Conservation (phyloP, 352 stramenopile genomes). For the Albugo laibachii region DNA sequence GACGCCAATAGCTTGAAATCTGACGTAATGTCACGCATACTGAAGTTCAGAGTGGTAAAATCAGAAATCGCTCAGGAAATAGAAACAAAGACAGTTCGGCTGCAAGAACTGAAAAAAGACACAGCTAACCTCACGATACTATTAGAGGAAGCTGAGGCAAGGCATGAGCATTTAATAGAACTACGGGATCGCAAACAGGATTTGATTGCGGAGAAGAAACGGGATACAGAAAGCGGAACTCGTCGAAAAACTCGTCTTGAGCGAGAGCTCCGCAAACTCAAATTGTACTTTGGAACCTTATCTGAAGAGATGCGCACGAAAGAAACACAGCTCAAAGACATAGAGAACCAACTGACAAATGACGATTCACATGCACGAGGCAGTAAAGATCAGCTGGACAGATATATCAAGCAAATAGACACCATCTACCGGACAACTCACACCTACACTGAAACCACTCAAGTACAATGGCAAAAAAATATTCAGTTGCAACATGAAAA, state of each 20-base stretch:
- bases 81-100: conserved; percentile 36
- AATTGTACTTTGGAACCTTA: conserved; percentile 31
- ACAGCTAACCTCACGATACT: conserved; percentile 38
- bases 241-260: conserved; percentile 43
- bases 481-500: conserved; percentile 65
- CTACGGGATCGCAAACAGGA: conserved; percentile 15
- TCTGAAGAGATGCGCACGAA: conserved; percentile 18
- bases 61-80: conserved; percentile 46
- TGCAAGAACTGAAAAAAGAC: conserved; percentile 47
- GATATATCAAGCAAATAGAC: conserved; percentile 76
- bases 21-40: not conserved
- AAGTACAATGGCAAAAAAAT: conserved; percentile 67
- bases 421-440: conserved; percentile 59
- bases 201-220: conserved; percentile 42
- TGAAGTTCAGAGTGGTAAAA: conserved; percentile 44
- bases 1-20: conserved; percentile 47
- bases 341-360: conserved; percentile 30
- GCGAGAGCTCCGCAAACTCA: conserved; percentile 48
- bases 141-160: conserved; percentile 36
- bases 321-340: conserved; percentile 26
- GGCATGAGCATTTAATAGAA: conserved; percentile 39
- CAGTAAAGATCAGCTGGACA: conserved; percentile 77
- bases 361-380: conserved; percentile 61
- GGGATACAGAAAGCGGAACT: conserved; percentile 30
- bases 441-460: conserved; percentile 57